Base-by-base conservation (phyloP, 768 basidiomycete species). In the Agrocybe chaxingu region DNA sequence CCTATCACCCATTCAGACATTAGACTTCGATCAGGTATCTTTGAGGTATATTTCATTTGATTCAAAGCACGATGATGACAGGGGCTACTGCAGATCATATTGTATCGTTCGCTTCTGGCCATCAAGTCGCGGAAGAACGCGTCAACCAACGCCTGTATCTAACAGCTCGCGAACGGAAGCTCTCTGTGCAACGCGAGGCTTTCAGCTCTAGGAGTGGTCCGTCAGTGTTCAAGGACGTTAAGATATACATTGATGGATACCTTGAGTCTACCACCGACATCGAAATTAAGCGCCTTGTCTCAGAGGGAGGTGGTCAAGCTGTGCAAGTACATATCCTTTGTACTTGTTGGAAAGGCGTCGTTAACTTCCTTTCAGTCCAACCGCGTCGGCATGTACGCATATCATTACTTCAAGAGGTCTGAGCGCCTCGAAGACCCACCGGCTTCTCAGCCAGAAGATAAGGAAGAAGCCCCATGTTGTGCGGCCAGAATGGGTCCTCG, bases 1-100 rank as follows among this genome's bases (percentile, higher is more conserved):
- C 91, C 91, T 1, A 89, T 92, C 45, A 90, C 89, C 1, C 84
- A 88, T 57, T 84, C 84, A 1, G 78, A 86, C 61, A 77, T 81
- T 52, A 70, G 69, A 45, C 70, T 82, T 37, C 79, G 84, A 51
- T 73, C 84, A 62, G 85, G 88, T 84, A 42, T 45, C 36, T 39
- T 10, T 41, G 12, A 30, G 29, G 19, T 38, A 29, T 10, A 31
- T 47, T 32, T 4, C n/a, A n/a, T 19, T n/a, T 34, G 48, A 7
- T 11, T 32, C 3, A 9, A n/a, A 40, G 8, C 30, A 18, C 12
- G 48, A 8, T 44, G 12, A 18, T 47, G 12, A 45, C 31, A 9
- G 18, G 40, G 40, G 16, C 39, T 29, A 24, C n/a, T 43, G 29
- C 39, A 88, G 84, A 84, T 52, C 72, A 75, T 53, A 74, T 86